A percentile compares a stretch with the other conserved stretches of the same genome.
These are phyloP conservation scores for Hanseniaspora singularis DNA, from an alignment of 805 yeast genomes.

Conservation along the genomic window DNA sequence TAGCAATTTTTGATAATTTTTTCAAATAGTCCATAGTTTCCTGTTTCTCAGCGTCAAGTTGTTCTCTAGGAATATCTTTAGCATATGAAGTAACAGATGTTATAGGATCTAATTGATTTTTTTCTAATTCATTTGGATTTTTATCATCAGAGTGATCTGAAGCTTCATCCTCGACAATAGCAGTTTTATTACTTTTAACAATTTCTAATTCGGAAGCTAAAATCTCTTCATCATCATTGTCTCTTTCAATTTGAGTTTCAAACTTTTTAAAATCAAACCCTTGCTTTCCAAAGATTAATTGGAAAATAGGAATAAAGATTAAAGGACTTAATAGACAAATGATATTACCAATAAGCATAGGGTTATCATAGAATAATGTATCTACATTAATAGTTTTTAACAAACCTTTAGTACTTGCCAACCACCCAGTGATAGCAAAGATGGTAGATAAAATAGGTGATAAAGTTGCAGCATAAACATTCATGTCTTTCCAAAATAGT, in stretches of 20 bases:
- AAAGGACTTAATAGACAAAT: conserved; percentile 68
- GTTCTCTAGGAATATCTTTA: conserved; percentile 22
- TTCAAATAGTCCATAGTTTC: conserved; percentile 42
- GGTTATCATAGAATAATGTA: conserved; percentile 66
- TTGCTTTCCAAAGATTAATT: conserved; percentile 53
- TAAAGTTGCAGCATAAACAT: conserved; percentile 51
- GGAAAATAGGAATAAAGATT: conserved; percentile 52
- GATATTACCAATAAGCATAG: conserved; percentile 83
- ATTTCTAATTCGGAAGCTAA: conserved; percentile 32
- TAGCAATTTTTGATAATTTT: conserved; percentile 51
- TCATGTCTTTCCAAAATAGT: conserved; percentile 52
- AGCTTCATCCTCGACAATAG: conserved; percentile 12
- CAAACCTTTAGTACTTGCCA: conserved; percentile 31
- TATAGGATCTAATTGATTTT: conserved; percentile 24
- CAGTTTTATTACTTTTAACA: conserved; percentile 8
- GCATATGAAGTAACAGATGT: conserved; percentile 27
- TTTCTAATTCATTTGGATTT: conserved; percentile 18
- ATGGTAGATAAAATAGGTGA: conserved; percentile 73
- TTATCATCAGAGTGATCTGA: conserved; percentile 17
- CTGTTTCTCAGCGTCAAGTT: conserved; percentile 24
- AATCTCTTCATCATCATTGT: conserved; percentile 61
- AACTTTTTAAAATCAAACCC: conserved; percentile 61
- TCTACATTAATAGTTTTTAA: conserved; percentile 36
- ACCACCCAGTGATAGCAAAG: conserved; percentile 62
- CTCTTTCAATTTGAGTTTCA: conserved; percentile 44